These are phyloP conservation scores for Eucalyptus viminalis DNA, from an alignment of 345 rosid genomes.

Conservation along the genomic window DNA sequence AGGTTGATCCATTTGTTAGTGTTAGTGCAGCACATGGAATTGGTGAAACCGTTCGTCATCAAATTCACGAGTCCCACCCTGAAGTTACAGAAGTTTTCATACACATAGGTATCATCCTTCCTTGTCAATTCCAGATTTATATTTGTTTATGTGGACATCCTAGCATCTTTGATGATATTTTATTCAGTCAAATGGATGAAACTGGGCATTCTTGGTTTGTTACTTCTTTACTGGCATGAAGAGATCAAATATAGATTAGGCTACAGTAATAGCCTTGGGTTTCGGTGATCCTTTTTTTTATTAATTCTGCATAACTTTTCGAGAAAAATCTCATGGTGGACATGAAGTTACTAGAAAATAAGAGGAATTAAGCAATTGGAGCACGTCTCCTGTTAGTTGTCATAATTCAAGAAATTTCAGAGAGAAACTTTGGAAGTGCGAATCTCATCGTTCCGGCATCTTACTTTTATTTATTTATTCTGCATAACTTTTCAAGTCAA, in stretches of 20 bases:
- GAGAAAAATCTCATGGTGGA: neutral
- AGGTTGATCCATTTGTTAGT: constrained; percentile 88
- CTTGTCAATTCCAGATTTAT: neutral
- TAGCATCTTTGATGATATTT: neutral
- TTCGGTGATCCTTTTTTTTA: neutral
- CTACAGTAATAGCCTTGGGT: neutral
- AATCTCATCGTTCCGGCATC: neutral
- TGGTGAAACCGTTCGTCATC: constrained; percentile 72
- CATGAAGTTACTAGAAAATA: neutral
- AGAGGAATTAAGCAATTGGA: neutral
- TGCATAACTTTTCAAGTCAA: neutral
- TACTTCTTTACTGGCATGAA: neutral
- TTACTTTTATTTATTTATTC: neutral
- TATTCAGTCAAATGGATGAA: neutral
- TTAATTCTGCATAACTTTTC: neutral
- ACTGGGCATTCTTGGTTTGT: neutral
- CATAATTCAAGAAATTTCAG: neutral
- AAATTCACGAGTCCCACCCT: constrained; percentile 54
- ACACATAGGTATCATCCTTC: constrained; percentile 60
- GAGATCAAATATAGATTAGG: neutral
- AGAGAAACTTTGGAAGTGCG: neutral
- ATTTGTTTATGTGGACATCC: neutral
- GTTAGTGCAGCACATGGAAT: constrained; percentile 87
- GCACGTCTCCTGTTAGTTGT: neutral
- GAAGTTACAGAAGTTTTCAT: constrained; percentile 85